Conservation (phyloP, 2,329 filamentous ascomycete species). For the Exophiala alcalophila region DNA sequence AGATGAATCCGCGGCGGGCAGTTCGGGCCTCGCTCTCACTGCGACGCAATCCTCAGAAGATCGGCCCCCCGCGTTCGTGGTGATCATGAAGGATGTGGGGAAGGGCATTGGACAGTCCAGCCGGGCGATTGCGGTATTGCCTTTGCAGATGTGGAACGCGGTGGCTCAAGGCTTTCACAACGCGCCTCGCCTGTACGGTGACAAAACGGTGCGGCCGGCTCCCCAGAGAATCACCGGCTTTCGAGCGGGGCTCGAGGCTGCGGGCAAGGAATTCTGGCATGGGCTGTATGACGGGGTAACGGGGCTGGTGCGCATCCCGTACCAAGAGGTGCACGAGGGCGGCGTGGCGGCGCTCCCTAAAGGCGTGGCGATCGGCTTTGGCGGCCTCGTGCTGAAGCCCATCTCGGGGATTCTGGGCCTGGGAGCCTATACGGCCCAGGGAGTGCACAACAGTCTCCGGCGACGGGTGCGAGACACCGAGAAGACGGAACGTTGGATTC, state of each 20-base stretch:
- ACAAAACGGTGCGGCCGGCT: slow-evolving; percentile 47
- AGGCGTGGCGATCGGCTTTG: slow-evolving; percentile 46
- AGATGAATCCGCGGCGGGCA: not conserved
- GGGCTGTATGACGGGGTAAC: slow-evolving; percentile 47
- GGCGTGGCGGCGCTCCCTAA: slow-evolving; percentile 43
- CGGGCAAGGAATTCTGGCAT: slow-evolving; percentile 45
- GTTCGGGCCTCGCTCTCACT: slow-evolving; percentile 1
- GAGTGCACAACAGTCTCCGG: slow-evolving; percentile 41
- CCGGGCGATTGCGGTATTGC: slow-evolving; percentile 33
- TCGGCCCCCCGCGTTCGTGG: slow-evolving; percentile 11
- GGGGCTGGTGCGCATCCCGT: slow-evolving; percentile 45
- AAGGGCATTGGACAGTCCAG: slow-evolving; percentile 27
- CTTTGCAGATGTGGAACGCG: slow-evolving; percentile 50
- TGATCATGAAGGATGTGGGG: slow-evolving; percentile 26
- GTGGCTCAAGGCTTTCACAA: slow-evolving; percentile 54
- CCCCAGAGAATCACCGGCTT: slow-evolving; percentile 45
- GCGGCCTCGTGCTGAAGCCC: slow-evolving; percentile 47
- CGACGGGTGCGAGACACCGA: slow-evolving; percentile 36
- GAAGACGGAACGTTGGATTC: slow-evolving; percentile 40
- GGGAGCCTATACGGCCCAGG: slow-evolving; percentile 43
- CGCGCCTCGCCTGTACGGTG: slow-evolving; percentile 53
- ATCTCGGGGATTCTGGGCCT: slow-evolving; percentile 45
- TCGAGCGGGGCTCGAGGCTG: slow-evolving; percentile 44
- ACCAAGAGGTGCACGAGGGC: slow-evolving; percentile 41
- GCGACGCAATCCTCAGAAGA: slow-evolving; percentile 16